Conservation (phyloP, 352 stramenopile species). For the Ophiocytium majus region DNA sequence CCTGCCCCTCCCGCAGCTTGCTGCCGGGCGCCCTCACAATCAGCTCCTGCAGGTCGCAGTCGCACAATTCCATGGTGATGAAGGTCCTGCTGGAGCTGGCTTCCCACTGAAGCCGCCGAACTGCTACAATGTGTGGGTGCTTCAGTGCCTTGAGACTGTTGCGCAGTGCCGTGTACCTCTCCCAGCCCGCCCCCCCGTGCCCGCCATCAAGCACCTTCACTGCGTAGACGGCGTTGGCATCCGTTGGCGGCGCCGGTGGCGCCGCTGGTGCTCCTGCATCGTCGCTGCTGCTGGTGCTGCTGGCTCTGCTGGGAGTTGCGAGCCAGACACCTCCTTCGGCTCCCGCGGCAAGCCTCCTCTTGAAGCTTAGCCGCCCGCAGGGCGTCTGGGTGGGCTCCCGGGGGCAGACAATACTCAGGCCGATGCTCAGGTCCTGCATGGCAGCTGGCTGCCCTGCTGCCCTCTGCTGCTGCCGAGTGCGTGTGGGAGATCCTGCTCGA, state of each 20-base stretch:
- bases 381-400: not conserved
- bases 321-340: slow-evolving; percentile 11
- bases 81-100: not conserved
- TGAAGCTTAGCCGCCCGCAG: not conserved
- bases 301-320: no score
- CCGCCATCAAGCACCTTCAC: not conserved
- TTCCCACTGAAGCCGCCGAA: not conserved
- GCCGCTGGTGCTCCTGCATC: not conserved
- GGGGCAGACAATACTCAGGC: not conserved
- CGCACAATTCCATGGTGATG: slow-evolving; percentile 30
- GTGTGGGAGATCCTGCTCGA: no score
- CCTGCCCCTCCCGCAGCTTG: not conserved
- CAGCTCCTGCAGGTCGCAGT: slow-evolving; percentile 24
- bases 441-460: no score
- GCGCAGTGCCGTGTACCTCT: not conserved
- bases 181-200: not conserved
- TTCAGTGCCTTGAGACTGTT: slow-evolving; percentile 3
- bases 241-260: not conserved
- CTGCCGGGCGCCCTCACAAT: slow-evolving; percentile 11
- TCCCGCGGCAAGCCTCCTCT: not conserved
- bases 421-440: no score
- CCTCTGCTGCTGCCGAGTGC: no score
- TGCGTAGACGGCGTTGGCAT: not conserved
- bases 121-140: not conserved
- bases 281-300: no score